phyloP scores from a whole-genome alignment of 2,329 filamentous ascomycete genomes.

The Alternaria arbusti region DNA sequence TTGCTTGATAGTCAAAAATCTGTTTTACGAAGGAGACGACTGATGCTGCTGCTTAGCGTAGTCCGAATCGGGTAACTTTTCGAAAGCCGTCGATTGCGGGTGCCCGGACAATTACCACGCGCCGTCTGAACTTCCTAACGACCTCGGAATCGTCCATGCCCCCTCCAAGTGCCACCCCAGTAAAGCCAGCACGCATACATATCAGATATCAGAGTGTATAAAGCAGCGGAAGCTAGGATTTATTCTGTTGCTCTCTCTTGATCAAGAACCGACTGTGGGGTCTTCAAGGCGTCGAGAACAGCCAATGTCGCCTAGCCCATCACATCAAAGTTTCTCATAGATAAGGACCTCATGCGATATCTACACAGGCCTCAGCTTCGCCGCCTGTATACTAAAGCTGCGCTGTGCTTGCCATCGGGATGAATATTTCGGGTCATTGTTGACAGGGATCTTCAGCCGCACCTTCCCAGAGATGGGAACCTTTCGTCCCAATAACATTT shows the following conservation, averaged over 20 bases:
- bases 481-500: not conserved
- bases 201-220: not conserved
- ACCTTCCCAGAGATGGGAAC: too few relatives aligned
- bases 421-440: not conserved
- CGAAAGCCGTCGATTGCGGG: not conserved
- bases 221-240: conserved; percentile 9
- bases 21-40: not conserved
- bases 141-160: not conserved
- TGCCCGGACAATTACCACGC: not conserved
- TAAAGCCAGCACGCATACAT: not conserved
- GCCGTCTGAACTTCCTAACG: not conserved
- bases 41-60: not conserved
- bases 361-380: not conserved
- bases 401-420: not conserved
- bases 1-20: not conserved
- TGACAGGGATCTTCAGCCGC: not conserved
- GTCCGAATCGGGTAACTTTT: not conserved
- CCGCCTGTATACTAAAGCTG: not conserved
- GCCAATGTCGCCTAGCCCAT: not conserved
- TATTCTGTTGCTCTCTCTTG: not conserved
- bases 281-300: not conserved
- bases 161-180: not conserved
- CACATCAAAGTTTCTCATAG: not conserved
- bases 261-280: not conserved
- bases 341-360: not conserved